A percentile compares a stretch with the other conserved stretches of the same genome.
These are phyloP conservation scores for Cercophora newfieldiana DNA, from an alignment of 495 filamentous ascomycete species.

Conservation along the genomic window DNA sequence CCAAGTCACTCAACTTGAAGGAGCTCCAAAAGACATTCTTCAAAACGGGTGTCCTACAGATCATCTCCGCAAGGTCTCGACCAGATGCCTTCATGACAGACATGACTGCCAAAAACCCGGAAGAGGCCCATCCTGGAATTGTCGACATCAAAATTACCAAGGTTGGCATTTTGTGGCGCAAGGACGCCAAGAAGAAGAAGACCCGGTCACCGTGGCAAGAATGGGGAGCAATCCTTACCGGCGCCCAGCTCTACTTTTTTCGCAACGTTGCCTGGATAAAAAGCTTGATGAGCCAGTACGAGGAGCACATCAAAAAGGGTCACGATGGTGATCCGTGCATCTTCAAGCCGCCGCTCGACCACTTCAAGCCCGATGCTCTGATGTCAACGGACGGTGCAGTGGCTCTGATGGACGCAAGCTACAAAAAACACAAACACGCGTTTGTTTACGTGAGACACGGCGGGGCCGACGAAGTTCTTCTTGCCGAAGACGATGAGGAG, in stretches of 20 bases:
- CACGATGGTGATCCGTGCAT: slow-evolving; percentile 69
- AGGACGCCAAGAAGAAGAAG: slow-evolving; percentile 92
- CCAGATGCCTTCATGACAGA: slow-evolving; percentile 94
- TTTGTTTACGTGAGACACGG: slow-evolving; percentile 90
- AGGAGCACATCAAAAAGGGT: slow-evolving; percentile 70
- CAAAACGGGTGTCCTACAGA: slow-evolving; percentile 87
- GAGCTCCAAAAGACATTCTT: slow-evolving; percentile 84
- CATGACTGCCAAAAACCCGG: slow-evolving; percentile 76
- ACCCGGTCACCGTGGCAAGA: slow-evolving; percentile 96
- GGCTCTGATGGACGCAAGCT: slow-evolving; percentile 78
- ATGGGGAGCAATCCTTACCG: slow-evolving; percentile 94
- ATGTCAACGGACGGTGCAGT: slow-evolving; percentile 93
- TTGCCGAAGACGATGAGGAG: slow-evolving; percentile 84
- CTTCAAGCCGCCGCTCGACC: slow-evolving; percentile 83
- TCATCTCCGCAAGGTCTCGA: slow-evolving; percentile 86
- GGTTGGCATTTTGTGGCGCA: slow-evolving; percentile 93
- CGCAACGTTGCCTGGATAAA: slow-evolving; percentile 91
- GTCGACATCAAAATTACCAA: slow-evolving; percentile 98
- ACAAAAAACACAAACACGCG: slow-evolving; percentile 95
- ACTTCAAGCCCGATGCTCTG: slow-evolving; percentile 89
- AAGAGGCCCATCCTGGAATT: slow-evolving; percentile 86
- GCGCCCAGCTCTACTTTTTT: slow-evolving; percentile 96
- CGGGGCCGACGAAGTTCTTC: slow-evolving; percentile 83
- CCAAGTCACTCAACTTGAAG: slow-evolving; percentile 68
- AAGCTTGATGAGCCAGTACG: slow-evolving; percentile 80